Evolutionary conservation across 163 green algal species (phyloP).

Genomic region (Scenedesmus sp.): DNA sequence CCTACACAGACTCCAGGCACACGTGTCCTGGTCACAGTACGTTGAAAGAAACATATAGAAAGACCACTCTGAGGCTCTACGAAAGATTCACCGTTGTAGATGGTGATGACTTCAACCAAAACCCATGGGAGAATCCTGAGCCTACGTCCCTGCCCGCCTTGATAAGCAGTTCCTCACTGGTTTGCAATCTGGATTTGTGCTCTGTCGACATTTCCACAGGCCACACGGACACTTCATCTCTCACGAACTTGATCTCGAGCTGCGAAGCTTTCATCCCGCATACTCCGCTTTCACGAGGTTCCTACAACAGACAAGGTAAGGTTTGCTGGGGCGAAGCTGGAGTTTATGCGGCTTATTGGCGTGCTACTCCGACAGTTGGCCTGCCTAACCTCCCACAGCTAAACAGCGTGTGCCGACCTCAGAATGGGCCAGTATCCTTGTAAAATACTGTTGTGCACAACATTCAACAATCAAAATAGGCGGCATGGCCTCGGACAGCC

Average conservation of each 20-base stretch:
- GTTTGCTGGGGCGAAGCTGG: background rate
- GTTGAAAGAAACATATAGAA: background rate
- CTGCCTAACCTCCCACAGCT: background rate
- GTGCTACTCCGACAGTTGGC: background rate
- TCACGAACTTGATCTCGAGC: background rate
- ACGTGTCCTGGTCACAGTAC: too few species aligned
- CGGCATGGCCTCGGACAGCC: background rate
- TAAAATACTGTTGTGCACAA: background rate
- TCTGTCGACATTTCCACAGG: background rate
- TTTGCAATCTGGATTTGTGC: background rate
- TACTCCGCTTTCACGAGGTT: background rate
- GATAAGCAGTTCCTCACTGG: background rate
- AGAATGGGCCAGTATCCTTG: background rate
- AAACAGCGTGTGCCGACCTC: background rate
- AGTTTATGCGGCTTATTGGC: background rate
- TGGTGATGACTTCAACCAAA: background rate
- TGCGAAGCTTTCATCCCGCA: background rate
- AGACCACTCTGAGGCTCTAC: background rate
- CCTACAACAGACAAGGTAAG: background rate
- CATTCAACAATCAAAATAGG: background rate
- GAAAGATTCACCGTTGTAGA: background rate
- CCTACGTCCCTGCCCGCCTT: background rate
- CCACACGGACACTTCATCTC: background rate
- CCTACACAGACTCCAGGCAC: background rate
- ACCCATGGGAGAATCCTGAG: slow-evolving; percentile 1